Base-by-base conservation (phyloP, 805 yeast species). In the Candida boidinii region DNA sequence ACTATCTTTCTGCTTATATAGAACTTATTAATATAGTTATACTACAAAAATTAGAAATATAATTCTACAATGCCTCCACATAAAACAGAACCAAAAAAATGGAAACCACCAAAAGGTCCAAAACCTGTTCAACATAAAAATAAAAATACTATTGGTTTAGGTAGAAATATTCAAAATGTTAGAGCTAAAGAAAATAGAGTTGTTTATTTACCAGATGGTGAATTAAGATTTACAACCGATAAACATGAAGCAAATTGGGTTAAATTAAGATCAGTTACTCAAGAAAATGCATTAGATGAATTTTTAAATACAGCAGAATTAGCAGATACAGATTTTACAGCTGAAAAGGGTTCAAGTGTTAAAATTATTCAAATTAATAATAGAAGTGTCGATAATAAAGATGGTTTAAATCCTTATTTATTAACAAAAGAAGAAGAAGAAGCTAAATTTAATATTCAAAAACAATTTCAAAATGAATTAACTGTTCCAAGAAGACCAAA, bases 251-350 rank as follows among this genome's bases (percentile, higher is more conserved):
- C 86, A 11, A 72, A 70, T 40, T 86, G 95, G 94, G 94, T 84
- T 32, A 85, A 87, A 42, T 62, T 92, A 50, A 74, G 92, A 53
- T 87, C 96, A 2, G 94, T 92, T 12, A 92, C 97, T 0, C 97
- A 92, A 49, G 97, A 92, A 55, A 75, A 81, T 45, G 80, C 96
- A 1, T 60, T 92, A 36, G 97, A 92, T 59, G 99, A 92, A 60
- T 88, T 92, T 56, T 70, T 92, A 49, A 81, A 79, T 50, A 90
- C 96, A 7, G 99, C 98, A 1, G 95, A 86, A 56, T 70, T 92
- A 37, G 96, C 96, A 2, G 95, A 87, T 52, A 87, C 90, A 15
- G 97, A 92, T 61, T 92, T 92, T 61, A 78, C 95, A 7, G 96
- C 97, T 3, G 96, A 90, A 44, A 77, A 80, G 50, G 70, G 77